A percentile compares a stretch with the other conserved stretches of the same genome.
These are phyloP conservation scores for Salix caprea DNA, from an alignment of 345 rosid species.

Conservation along the genomic window DNA sequence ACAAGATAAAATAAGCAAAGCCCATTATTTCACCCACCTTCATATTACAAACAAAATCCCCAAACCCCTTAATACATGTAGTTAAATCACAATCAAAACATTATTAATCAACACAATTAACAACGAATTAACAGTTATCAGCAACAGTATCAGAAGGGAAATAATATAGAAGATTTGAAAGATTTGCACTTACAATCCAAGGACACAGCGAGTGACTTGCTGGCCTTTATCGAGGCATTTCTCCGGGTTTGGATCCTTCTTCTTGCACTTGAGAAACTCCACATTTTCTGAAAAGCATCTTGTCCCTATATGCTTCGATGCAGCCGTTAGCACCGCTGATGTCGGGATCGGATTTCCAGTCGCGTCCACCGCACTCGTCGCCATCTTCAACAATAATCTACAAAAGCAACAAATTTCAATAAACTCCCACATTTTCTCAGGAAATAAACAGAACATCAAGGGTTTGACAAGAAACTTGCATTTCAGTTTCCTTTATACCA, in stretches of 20 bases:
- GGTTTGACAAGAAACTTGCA: not conserved
- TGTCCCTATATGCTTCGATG: constrained; percentile 74
- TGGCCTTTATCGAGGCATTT: constrained; percentile 93
- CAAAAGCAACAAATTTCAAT: not conserved
- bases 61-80: not conserved
- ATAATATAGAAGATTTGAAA: not conserved
- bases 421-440: constrained; percentile 8
- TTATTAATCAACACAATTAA: not conserved
- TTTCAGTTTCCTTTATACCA: not conserved
- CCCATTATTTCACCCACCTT: not conserved
- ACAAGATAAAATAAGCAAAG: not conserved
- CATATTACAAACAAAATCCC: not conserved
- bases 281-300: constrained; percentile 74
- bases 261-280: constrained; percentile 90
- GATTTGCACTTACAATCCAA: constrained; percentile 57
- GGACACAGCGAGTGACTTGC: constrained; percentile 93
- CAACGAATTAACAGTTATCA: not conserved
- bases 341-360: constrained; percentile 87
- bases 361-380: constrained; percentile 67
- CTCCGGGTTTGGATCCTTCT: constrained; percentile 97
- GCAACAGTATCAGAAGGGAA: not conserved
- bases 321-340: constrained; percentile 79
- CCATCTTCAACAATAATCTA: constrained; percentile 26
- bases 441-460: not conserved
- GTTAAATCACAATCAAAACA: not conserved